Evolutionary conservation across 345 rosid genomes (phyloP), one percentile per base, ranked within the genome.

Genomic region (Boechera divaricarpa): DNA sequence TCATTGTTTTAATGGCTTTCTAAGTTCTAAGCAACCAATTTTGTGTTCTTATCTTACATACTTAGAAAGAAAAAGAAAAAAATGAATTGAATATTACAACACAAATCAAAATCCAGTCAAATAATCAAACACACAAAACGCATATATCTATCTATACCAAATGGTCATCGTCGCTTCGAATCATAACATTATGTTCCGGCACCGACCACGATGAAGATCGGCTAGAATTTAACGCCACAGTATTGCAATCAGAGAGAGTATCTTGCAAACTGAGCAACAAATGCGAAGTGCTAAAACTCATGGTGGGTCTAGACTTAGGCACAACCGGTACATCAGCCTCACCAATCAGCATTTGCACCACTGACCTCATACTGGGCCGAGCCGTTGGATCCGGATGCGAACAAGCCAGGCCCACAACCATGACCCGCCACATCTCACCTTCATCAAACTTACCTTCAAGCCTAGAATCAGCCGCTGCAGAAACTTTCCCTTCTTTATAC

Each of bases 201-300:
- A 70, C 75, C 0, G 99, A 90, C 9, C 93, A 90, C 6, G 82
- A 70, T 3, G 82, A 90, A 0, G 95, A 91, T 21, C 93, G 83
- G 31, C 87, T 82, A 15, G 94, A 89, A 38, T 88, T 42, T 2
- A 79, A 75, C 59, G 78, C 82, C 76, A 79, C 52, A 28, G 75
- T 96, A 53, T 93, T 89, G 53, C 86, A 90, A 63, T 96, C 99
- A 0, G 99, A 96, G 1, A 90, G 83, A 42, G 92, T 96, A 79
- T 96, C 99, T 48, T 93, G 99, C 88, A 96, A 74, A 75, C 87
- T 91, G 69, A 87, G 52, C 82, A 96, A 64, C 65, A 96, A 84
- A 75, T 92, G 88, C 1, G 99, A 87, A 29, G 99, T 93, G 81
- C 97, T 96, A 58, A 96, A 91, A 81, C 86, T 93, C 93, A 91